Base-by-base conservation (phyloP, 495 filamentous ascomycete species). In the Bathelium albidoporum region DNA sequence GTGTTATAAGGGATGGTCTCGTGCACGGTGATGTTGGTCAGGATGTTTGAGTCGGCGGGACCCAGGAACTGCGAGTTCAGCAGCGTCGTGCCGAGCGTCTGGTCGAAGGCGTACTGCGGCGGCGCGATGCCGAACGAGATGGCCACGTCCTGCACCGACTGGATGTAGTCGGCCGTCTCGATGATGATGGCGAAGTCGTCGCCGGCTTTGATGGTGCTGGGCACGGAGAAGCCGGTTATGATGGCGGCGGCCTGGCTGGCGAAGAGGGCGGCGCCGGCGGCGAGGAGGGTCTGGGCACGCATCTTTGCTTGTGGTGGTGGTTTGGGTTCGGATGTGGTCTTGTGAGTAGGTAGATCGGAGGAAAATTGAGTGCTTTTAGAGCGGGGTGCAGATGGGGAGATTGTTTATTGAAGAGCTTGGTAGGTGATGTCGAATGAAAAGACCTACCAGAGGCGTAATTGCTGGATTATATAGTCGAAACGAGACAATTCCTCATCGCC, bases 131-230 rank as follows among this genome's bases (percentile, higher is more conserved):
- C 66, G 36, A 68, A 68, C 3, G 68, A 63, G 9, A 67, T 63
- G 43, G 66, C 55, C 9, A 70, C 61, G 32, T 70, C 68, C 36
- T 53, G 41, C 4, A 70, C 68, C 58, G 60, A 43, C 63, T 70
- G 68, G 59, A 70, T 70, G 60, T 70, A 70, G 58, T 68, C 62
- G 36, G 63, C 63, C 22, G 61, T 67, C 41, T 62, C 32, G 58
- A 70, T 59, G 22, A 49, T 66, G 60, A 68, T 45, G 7, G 28
- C 55, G 58, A 65, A 67, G 53, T 59, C 26, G 16, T 28, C n/a
- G 59, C 60, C 60, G 28, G 63, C 32, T 10, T 28, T 32, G 53
- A 70, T 60, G 22, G 55, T 64, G 14, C 20, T 11, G 22, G 68
- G 65, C 24, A 59, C 65, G 18, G 59, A 58, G 39, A 67, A 60